Evolutionary conservation across 148 eudicot species (phyloP).

Genomic region (Rhododendron ferrugineum): DNA sequence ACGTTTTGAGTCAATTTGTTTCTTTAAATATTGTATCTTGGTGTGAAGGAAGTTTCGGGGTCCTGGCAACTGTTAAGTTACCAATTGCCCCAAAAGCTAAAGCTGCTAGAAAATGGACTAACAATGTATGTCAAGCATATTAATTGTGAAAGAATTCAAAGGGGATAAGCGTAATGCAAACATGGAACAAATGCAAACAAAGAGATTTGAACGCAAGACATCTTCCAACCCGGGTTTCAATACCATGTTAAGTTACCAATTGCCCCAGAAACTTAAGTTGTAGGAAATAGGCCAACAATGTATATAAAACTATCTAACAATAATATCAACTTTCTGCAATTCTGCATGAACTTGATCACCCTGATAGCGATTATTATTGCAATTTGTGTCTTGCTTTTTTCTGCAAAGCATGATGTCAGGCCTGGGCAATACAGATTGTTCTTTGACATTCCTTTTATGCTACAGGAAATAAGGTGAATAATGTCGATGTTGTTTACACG

Average conservation of each 20-base stretch:
- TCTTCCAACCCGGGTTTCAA: not conserved
- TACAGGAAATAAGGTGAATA: constrained; percentile 94
- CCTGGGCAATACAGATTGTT: not conserved
- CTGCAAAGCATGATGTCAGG: not conserved
- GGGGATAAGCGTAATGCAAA: too few species aligned
- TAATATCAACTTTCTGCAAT: not conserved
- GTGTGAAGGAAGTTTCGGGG: not conserved
- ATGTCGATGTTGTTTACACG: constrained; percentile 93
- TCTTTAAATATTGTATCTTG: not conserved
- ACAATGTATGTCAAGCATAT: not conserved
- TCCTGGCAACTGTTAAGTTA: not conserved
- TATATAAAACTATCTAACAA: not conserved
- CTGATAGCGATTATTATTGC: not conserved
- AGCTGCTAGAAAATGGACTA: not conserved
- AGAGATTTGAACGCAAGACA: not conserved
- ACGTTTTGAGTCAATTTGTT: not conserved
- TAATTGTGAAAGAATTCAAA: too few species aligned
- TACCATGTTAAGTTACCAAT: not conserved
- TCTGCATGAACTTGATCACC: not conserved
- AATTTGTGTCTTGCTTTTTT: not conserved
- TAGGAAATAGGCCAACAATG: not conserved
- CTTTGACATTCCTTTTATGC: constrained; percentile 10
- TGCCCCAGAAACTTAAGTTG: not conserved
- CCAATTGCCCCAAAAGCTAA: not conserved
- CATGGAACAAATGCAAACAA: too few species aligned